phyloP scores from a whole-genome alignment of 1,139 yeast species.

The Suhomyces taliae region DNA sequence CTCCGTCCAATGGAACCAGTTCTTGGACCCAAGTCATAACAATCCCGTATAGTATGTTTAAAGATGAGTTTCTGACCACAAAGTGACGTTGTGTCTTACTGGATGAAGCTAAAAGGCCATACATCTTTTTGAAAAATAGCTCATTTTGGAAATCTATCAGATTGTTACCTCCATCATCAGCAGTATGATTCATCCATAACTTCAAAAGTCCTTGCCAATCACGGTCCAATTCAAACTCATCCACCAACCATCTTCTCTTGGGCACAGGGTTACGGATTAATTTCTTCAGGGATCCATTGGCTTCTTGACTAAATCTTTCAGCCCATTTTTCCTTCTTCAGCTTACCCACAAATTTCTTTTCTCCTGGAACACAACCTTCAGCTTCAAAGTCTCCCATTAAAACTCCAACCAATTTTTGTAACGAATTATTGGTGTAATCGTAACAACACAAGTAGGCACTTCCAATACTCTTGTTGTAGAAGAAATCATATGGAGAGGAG shows the following conservation, averaged over 20 bases:
- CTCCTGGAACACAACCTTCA: slow-evolving; percentile 61
- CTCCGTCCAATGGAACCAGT: slow-evolving; percentile 19
- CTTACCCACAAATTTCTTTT: slow-evolving; percentile 35
- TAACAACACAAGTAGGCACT: slow-evolving; percentile 63
- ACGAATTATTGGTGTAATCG: slow-evolving; percentile 56
- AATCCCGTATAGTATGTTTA: slow-evolving; percentile 57
- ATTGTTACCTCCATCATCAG: slow-evolving; percentile 14
- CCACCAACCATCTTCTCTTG: slow-evolving; percentile 60
- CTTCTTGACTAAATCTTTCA: not conserved
- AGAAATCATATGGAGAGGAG: slow-evolving; percentile 64
- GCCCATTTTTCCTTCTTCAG: slow-evolving; percentile 17
- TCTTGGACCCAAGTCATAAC: slow-evolving; percentile 57
- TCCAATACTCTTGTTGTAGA: slow-evolving; percentile 54
- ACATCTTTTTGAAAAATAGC: slow-evolving; percentile 32
- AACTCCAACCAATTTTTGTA: slow-evolving; percentile 50
- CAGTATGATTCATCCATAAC: slow-evolving; percentile 37
- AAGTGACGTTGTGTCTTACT: slow-evolving; percentile 46
- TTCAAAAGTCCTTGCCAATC: slow-evolving; percentile 53
- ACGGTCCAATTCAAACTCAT: slow-evolving; percentile 51
- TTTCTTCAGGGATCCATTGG: not conserved
- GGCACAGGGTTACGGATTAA: slow-evolving; percentile 23
- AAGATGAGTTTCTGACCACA: slow-evolving; percentile 59
- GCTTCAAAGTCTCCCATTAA: slow-evolving; percentile 56
- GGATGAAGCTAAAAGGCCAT: slow-evolving; percentile 31
- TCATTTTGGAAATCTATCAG: slow-evolving; percentile 28